phyloP scores from a whole-genome alignment of 140 eudicot species.

The Oenanthe javanica region DNA sequence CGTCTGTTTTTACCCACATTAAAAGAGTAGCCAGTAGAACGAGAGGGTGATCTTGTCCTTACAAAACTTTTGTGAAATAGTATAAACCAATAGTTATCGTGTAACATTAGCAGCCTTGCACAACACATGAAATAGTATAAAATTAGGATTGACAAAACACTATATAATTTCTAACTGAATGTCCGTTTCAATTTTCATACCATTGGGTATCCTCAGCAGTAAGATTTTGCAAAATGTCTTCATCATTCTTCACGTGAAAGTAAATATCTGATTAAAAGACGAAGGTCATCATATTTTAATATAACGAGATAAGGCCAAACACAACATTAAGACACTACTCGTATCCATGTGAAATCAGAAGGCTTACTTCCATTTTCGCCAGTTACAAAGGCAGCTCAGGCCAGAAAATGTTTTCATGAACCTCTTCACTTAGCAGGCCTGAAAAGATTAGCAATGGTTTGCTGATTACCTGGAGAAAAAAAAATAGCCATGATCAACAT shows the following conservation, averaged over 20 bases:
- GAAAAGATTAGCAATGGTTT: slow-evolving; percentile 86
- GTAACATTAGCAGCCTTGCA: not conserved
- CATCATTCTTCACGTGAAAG: slow-evolving; percentile 88
- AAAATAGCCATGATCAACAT: not conserved
- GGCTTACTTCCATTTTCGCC: slow-evolving; percentile 92
- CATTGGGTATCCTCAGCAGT: slow-evolving; percentile 72
- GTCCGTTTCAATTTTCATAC: slow-evolving; percentile 31
- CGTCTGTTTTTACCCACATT: not conserved
- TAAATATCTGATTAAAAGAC: slow-evolving; percentile 58
- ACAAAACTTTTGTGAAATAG: not conserved
- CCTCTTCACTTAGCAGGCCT: slow-evolving; percentile 52
- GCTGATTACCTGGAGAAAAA: slow-evolving; percentile 62
- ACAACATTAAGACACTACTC: not conserved
- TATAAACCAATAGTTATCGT: not conserved
- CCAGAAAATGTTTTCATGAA: slow-evolving; percentile 84
- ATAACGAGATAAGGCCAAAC: slow-evolving; percentile 12
- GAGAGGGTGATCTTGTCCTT: not conserved
- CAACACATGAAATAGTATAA: not conserved
- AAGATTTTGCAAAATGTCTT: slow-evolving; percentile 73
- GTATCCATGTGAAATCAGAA: not conserved
- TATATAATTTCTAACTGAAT: not conserved
- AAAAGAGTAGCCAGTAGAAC: not conserved
- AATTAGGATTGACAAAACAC: not conserved
- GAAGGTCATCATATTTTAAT: slow-evolving; percentile 9
- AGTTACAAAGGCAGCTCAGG: slow-evolving; percentile 90